phyloP scores from a whole-genome alignment of 352 stramenopile genomes.

The Phytophthora megakarya region DNA sequence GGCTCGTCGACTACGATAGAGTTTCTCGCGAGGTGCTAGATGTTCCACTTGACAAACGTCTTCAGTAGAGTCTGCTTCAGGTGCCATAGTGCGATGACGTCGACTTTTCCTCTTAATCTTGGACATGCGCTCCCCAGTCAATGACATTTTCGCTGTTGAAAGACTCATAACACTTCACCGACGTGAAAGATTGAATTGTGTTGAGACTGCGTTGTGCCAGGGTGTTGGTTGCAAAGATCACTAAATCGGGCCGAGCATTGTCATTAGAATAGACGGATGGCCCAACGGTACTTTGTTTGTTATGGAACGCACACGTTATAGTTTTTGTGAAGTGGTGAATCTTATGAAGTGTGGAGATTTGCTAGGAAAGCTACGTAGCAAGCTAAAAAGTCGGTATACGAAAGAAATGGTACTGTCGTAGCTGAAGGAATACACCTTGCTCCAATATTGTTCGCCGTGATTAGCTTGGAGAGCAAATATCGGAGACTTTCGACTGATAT shows the following conservation, averaged over 20 bases:
- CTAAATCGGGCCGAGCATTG: constrained; percentile 31
- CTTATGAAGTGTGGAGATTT: constrained; percentile 27
- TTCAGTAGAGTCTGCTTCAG: neutral
- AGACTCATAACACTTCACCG: constrained; percentile 18
- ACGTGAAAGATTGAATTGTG: too few species aligned
- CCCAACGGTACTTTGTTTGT: constrained; percentile 21
- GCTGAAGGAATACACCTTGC: constrained; percentile 33
- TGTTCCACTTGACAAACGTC: constrained; percentile 2
- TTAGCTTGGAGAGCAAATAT: constrained; percentile 47
- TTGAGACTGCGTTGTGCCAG: neutral
- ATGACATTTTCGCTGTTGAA: constrained; percentile 6
- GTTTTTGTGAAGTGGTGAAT: neutral
- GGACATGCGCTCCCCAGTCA: neutral
- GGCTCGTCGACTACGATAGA: constrained; percentile 1
- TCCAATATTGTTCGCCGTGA: constrained; percentile 36
- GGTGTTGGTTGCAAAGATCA: constrained; percentile 6
- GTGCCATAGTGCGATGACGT: constrained; percentile 4
- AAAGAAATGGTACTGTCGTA: constrained; percentile 47
- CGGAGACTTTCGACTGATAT: constrained; percentile 42
- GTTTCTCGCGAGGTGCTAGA: constrained; percentile 14
- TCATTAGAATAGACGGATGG: constrained; percentile 14
- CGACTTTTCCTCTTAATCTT: constrained; percentile 38
- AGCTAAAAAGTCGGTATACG: constrained; percentile 72
- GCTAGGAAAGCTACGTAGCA: constrained; percentile 59
- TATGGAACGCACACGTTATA: neutral